phyloP scores from a whole-genome alignment of 441 rosid genomes.

The Adansonia grandidieri region DNA sequence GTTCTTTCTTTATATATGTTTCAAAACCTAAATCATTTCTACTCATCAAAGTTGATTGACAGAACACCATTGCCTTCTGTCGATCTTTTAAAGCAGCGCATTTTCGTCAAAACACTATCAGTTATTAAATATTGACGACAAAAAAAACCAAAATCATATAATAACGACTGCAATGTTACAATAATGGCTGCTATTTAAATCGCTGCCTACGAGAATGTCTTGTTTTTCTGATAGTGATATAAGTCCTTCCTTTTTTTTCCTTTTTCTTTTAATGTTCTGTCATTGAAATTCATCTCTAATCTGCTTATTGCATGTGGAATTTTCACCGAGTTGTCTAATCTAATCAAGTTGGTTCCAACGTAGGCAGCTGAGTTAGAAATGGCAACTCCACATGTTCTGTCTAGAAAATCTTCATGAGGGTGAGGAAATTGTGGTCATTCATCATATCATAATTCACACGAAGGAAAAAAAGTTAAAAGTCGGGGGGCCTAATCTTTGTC shows the following conservation, averaged over 20 bases:
- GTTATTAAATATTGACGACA: too few relatives aligned
- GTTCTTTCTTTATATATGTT: conserved; percentile 8
- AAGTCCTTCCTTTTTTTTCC: not conserved
- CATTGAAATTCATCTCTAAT: conserved; percentile 13
- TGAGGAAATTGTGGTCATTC: conserved; percentile 25
- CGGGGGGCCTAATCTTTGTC: conserved; percentile 13
- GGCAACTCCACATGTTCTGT: conserved; percentile 29
- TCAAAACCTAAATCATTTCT: conserved; percentile 26
- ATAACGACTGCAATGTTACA: too few relatives aligned
- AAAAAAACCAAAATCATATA: too few relatives aligned
- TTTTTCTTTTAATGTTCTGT: not conserved
- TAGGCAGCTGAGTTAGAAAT: not conserved
- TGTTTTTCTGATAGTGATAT: not conserved
- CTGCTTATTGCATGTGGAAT: conserved; percentile 14
- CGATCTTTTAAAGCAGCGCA: not conserved
- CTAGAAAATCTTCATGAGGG: conserved; percentile 23
- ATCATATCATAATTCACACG: conserved; percentile 17
- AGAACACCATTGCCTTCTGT: not conserved
- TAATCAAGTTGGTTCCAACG: conserved; percentile 11
- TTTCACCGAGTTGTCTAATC: conserved; percentile 14
- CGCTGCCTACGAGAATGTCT: too few relatives aligned
- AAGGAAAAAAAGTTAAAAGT: conserved; percentile 13
- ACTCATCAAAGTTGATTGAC: conserved; percentile 17
- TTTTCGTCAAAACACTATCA: not conserved
- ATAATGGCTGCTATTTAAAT: too few relatives aligned